Conservation (phyloP, 2,329 filamentous ascomycete species). For the Botrytis hyacinthi region DNA sequence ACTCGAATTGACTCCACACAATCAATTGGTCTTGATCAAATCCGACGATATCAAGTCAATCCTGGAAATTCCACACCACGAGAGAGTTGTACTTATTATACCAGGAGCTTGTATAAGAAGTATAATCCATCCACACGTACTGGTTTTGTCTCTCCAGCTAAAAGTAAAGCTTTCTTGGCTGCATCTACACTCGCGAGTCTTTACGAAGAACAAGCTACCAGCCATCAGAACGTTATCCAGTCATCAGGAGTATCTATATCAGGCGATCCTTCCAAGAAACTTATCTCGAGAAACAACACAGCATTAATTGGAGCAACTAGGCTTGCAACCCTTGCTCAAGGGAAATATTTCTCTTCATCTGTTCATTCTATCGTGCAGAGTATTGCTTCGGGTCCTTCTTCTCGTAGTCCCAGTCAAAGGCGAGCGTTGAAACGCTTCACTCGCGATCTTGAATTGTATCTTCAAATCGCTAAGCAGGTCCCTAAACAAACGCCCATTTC, state of each 20-base stretch:
- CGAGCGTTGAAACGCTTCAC: slow-evolving; percentile 45
- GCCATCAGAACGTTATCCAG: background rate
- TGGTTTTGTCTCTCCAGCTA: background rate
- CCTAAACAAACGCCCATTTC: slow-evolving; percentile 40
- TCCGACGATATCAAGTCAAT: slow-evolving; percentile 26
- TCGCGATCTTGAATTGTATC: slow-evolving; percentile 45
- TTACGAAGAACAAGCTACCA: slow-evolving; percentile 3
- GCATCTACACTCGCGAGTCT: slow-evolving; percentile 21
- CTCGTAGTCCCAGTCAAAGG: slow-evolving; percentile 46
- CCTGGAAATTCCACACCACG: background rate
- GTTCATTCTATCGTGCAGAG: slow-evolving; percentile 27
- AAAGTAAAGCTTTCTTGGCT: slow-evolving; percentile 17
- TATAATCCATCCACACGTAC: slow-evolving; percentile 7
- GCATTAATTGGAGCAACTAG: slow-evolving; percentile 17
- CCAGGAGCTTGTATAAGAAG: slow-evolving; percentile 27
- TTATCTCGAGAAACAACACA: background rate
- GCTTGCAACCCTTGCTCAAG: slow-evolving; percentile 11
- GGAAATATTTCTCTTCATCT: slow-evolving; percentile 21
- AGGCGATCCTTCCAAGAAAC: slow-evolving; percentile 5
- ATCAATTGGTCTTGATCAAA: slow-evolving; percentile 19
- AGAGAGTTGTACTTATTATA: slow-evolving; percentile 25
- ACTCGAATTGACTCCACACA: background rate
- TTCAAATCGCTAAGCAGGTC: slow-evolving; percentile 41
- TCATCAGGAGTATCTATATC: background rate
- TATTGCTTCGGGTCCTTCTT: slow-evolving; percentile 32